phyloP scores from a whole-genome alignment of 2,329 filamentous ascomycete species.

The Penicillium sp. region DNA sequence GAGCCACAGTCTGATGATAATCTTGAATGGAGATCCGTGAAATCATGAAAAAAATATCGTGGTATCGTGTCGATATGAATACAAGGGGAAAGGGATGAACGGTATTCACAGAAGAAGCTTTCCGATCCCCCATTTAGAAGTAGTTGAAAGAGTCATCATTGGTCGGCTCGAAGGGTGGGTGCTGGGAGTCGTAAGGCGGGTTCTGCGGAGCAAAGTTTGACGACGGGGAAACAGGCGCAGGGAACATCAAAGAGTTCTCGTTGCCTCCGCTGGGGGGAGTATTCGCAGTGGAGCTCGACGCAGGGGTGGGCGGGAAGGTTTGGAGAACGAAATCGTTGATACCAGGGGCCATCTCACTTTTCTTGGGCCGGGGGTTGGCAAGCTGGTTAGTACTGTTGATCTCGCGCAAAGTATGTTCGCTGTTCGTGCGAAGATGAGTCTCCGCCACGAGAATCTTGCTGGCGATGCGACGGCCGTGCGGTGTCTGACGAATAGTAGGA shows the following conservation, averaged over 20 bases:
- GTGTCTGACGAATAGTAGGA: constrained; percentile 81
- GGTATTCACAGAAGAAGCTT: constrained; percentile 20
- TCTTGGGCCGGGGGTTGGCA: constrained; percentile 33
- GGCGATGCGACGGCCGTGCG: constrained; percentile 90
- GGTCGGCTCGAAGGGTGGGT: too few species aligned
- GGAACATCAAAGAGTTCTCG: constrained; percentile 33
- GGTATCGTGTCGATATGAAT: constrained; percentile 41
- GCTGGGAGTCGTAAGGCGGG: background rate
- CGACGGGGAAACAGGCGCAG: constrained; percentile 30
- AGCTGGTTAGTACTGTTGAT: constrained; percentile 35
- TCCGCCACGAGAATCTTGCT: constrained; percentile 74
- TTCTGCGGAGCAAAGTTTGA: constrained; percentile 28
- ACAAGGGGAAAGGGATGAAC: constrained; percentile 33
- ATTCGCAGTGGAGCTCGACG: constrained; percentile 18
- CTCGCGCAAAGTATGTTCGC: constrained; percentile 42
- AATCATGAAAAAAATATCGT: constrained; percentile 33
- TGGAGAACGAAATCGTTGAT: constrained; percentile 29
- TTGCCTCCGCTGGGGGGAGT: constrained; percentile 25
- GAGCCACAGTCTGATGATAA: constrained; percentile 27
- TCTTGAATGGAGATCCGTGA: constrained; percentile 23
- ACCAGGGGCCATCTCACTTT: constrained; percentile 25
- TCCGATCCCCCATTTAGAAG: constrained; percentile 28
- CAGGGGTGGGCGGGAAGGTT: constrained; percentile 24
- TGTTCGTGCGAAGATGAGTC: constrained; percentile 32
- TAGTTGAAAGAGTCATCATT: constrained; percentile 32